Conservation (phyloP, 2,329 filamentous ascomycete genomes). For the Sphaerulina musiva region DNA sequence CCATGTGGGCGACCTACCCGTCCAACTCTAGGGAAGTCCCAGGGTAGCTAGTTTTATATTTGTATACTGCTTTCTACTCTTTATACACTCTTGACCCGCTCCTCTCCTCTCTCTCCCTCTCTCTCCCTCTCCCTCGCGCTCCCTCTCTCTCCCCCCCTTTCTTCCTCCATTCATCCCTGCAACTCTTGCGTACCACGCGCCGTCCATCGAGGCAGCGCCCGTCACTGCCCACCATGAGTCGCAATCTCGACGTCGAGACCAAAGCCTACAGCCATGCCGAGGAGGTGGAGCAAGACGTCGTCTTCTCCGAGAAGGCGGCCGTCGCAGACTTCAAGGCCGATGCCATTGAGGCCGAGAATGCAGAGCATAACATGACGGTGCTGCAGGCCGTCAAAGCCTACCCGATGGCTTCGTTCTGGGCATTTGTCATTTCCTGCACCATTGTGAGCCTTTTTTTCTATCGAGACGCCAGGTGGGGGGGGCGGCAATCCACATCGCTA, state of each 20-base stretch:
- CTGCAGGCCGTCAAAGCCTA: conserved; percentile 47
- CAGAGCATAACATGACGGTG: conserved; percentile 48
- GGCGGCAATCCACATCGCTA: conserved; percentile 18
- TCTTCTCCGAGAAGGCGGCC: conserved; percentile 15
- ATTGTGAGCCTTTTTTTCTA: conserved; percentile 42
- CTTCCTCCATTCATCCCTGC: neutral
- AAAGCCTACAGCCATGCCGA: neutral
- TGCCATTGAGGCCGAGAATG: conserved; percentile 53
- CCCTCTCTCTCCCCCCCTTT: neutral
- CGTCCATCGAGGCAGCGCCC: neutral
- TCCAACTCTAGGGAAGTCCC: neutral
- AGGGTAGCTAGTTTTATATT: neutral
- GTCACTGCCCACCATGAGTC: neutral
- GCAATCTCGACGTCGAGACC: neutral
- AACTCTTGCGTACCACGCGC: neutral
- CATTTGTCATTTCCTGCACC: conserved; percentile 51
- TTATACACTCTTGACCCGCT: no score
- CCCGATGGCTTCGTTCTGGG: conserved; percentile 50
- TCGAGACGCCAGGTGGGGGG: neutral
- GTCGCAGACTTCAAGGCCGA: conserved; percentile 43
- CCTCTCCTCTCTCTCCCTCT: no score
- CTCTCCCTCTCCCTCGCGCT: neutral
- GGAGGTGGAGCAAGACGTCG: conserved; percentile 5
- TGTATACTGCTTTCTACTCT: no score
- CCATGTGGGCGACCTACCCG: neutral